Base-by-base conservation (phyloP, 2,329 filamentous ascomycete species). In the Cercospora sesami region DNA sequence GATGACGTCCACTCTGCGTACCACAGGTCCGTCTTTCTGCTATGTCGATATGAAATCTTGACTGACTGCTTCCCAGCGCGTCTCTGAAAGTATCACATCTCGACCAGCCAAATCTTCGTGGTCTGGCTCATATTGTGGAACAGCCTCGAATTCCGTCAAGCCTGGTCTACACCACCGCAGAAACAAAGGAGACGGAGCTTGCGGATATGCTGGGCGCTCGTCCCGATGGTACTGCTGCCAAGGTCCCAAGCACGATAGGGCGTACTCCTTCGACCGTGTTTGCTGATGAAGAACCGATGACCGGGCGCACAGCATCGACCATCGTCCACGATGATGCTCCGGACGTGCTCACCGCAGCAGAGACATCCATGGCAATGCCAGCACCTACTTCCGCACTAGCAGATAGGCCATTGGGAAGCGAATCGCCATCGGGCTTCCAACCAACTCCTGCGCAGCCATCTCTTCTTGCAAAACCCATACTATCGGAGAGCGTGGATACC, bases 1-100 rank as follows among this genome's bases (percentile, higher is more conserved):
- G 55, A 68, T 75, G 78, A 60, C 48, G 67, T 82, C 66, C 72
- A 79, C 45, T 78, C 79, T 21, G 78, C 78, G 48, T 81, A 75
- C 69, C 82, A 84, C 73, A 76, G 75, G 79, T 82, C 69, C 42
- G 75, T 64, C 5, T 16, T 8, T n/a, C 21, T 60, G 12, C 4
- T 14, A n/a, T 23, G 1, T 23, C 12, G 16, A n/a, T 5, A 8
- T 12, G 9, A 7, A 28, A 55, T 16, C 12, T n/a, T 30, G 16
- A 42, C 70, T 75, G 36, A 73, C 42, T 18, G 8, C 12, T 5
- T 26, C 33, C 1, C 60, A 75, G 73, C 57, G 68, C 73, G 16
- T 51, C 65, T 9, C 62, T 75, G 21, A 70, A 61, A 14, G 67
- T 76, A 45, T 66, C 71, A 16, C 68, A 71, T 59, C 68, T 74